Conservation (phyloP, 2,329 filamentous ascomycete genomes). For the Ceratocystis huliohia region DNA sequence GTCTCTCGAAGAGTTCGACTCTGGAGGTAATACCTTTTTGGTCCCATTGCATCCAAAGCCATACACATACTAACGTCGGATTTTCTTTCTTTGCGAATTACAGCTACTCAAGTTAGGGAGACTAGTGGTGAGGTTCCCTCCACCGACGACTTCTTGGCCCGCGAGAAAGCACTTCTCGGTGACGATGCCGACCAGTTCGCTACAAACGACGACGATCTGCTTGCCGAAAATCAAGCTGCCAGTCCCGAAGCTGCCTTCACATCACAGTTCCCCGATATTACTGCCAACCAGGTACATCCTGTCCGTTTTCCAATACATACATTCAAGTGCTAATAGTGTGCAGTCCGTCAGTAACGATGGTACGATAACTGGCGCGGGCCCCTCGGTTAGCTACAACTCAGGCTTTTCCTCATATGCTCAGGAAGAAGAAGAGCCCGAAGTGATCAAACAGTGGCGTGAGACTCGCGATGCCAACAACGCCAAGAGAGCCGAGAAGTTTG, state of each 20-base stretch:
- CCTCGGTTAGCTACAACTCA: constrained; percentile 49
- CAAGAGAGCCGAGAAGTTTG: constrained; percentile 74
- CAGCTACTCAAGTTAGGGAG: constrained; percentile 53
- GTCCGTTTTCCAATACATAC: neutral
- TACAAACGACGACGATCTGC: constrained; percentile 51
- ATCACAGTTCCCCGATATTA: constrained; percentile 72
- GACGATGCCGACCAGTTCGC: constrained; percentile 89
- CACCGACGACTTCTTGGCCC: constrained; percentile 74
- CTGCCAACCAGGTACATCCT: constrained; percentile 51
- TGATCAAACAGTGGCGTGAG: constrained; percentile 85
- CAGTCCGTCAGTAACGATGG: constrained; percentile 62
- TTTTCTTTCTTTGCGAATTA: constrained; percentile 2
- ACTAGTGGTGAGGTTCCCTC: constrained; percentile 43
- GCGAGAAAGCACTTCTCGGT: constrained; percentile 79
- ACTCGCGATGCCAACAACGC: constrained; percentile 70
- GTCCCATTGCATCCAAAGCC: neutral
- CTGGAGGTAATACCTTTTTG: constrained; percentile 36
- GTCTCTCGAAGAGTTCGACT: constrained; percentile 66
- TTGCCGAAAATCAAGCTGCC: constrained; percentile 56
- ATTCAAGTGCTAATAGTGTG: constrained; percentile 11
- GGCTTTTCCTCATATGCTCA: constrained; percentile 44
- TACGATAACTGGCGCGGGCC: constrained; percentile 56
- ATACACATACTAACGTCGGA: neutral
- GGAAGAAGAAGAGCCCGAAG: constrained; percentile 70
- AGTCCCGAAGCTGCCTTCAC: constrained; percentile 56